A percentile compares a stretch with the other conserved stretches of the same genome.
Evolutionary conservation across 768 basidiomycete species (phyloP).

Genomic region (Xerocomellus dryophilus): DNA sequence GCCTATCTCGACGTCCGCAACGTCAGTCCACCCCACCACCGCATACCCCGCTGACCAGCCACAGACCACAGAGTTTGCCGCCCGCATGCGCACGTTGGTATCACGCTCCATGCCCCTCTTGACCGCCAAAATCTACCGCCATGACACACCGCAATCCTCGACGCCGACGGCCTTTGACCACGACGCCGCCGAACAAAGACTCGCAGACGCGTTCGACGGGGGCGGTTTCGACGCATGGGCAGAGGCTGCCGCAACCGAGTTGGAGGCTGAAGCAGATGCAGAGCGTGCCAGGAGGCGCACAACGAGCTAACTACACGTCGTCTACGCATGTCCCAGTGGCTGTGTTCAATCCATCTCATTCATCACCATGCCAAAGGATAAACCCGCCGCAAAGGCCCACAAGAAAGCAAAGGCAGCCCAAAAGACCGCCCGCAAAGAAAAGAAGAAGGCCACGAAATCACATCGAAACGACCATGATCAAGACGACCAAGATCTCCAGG

Average conservation of each 20-base stretch:
- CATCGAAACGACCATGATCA: slow-evolving; percentile 50
- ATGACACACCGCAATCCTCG: neutral
- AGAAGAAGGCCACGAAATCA: slow-evolving; percentile 51
- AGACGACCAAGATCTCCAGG: slow-evolving; percentile 78
- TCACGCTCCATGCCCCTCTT: slow-evolving; percentile 46
- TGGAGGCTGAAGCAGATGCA: too few relatives aligned
- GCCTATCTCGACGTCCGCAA: slow-evolving; percentile 50
- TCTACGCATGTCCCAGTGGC: too few relatives aligned
- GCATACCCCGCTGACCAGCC: neutral
- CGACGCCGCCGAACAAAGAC: too few relatives aligned
- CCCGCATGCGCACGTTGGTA: slow-evolving; percentile 50
- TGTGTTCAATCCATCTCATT: too few relatives aligned
- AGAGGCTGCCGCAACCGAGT: too few relatives aligned
- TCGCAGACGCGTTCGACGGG: too few relatives aligned
- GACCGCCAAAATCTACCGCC: slow-evolving; percentile 49
- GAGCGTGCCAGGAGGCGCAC: too few relatives aligned
- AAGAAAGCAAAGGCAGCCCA: slow-evolving; percentile 67
- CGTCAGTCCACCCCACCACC: slow-evolving; percentile 31
- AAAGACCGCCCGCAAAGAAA: slow-evolving; percentile 68
- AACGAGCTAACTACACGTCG: too few relatives aligned
- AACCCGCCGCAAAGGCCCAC: slow-evolving; percentile 46
- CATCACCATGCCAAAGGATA: slow-evolving; percentile 20
- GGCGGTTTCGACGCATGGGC: too few relatives aligned
- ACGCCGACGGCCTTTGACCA: too few relatives aligned
- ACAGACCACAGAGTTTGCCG: slow-evolving; percentile 59